Percentiles rank a stretch among this genome's conserved stretches.
These are phyloP conservation scores for Geranium incanum DNA, from an alignment of 441 rosid genomes.

Conservation along the genomic window DNA sequence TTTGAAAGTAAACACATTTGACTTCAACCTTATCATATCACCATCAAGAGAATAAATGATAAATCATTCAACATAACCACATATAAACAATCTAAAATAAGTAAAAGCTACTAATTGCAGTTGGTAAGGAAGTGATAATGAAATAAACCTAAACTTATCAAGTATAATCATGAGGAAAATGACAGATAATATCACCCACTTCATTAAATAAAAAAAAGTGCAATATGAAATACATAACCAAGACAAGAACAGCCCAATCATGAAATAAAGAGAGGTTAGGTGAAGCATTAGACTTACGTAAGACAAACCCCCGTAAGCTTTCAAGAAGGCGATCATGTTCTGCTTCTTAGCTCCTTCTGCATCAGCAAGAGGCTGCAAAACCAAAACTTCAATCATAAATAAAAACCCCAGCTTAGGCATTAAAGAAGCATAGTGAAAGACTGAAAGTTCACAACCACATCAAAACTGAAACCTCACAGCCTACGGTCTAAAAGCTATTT, in stretches of 20 bases:
- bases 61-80: background rate
- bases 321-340: slow-evolving; percentile 63
- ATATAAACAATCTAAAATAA: background rate
- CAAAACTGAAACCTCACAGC: background rate
- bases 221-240: background rate
- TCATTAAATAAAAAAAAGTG: too few relatives aligned
- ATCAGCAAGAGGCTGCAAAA: slow-evolving; percentile 83
- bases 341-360: slow-evolving; percentile 93
- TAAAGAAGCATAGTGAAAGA: background rate
- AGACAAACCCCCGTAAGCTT: slow-evolving; percentile 74
- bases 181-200: background rate
- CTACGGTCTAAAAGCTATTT: too few relatives aligned
- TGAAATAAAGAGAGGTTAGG: background rate
- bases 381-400: background rate
- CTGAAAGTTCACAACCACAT: background rate
- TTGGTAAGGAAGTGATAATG: too few relatives aligned
- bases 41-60: background rate
- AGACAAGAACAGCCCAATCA: background rate
- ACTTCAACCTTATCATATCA: background rate
- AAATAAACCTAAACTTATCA: background rate
- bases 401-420: background rate
- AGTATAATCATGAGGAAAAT: background rate
- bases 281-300: slow-evolving; percentile 46
- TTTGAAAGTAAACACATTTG: background rate
- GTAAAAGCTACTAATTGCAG: background rate